A percentile compares a stretch with the other conserved stretches of the same genome.
Evolutionary conservation across 768 basidiomycete species (phyloP).

Genomic region (Exsudoporus frostii): DNA sequence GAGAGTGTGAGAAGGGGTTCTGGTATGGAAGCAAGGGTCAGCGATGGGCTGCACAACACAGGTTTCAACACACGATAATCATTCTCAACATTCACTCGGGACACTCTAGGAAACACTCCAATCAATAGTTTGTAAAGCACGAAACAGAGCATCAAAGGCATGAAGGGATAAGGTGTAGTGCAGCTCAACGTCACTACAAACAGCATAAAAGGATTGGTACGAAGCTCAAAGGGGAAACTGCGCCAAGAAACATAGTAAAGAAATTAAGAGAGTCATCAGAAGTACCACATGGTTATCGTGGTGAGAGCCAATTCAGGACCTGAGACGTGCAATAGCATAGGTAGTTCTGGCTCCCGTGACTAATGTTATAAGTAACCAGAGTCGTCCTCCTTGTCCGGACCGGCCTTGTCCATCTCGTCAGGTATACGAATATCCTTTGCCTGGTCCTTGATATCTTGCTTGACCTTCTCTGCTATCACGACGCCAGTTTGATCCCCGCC

Average conservation of each 20-base stretch:
- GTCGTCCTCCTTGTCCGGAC: conserved; percentile 32
- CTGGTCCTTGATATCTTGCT: conserved; percentile 28
- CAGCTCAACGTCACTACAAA: conserved; percentile 13
- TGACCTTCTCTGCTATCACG: conserved; percentile 51
- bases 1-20: conserved; percentile 40
- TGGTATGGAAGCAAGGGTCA: conserved; percentile 43
- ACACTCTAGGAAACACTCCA: neutral
- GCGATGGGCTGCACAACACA: conserved; percentile 17
- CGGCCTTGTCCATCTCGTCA: conserved; percentile 33
- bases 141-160: neutral
- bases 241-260: neutral
- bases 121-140: neutral
- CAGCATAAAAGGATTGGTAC: neutral
- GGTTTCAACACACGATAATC: neutral
- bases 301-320: neutral
- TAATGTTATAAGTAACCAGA: conserved; percentile 26
- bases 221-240: neutral
- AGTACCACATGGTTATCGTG: neutral
- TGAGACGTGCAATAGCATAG: neutral
- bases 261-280: neutral
- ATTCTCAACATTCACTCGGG: neutral
- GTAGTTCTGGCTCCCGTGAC: neutral
- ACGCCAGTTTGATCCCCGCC: conserved; percentile 42
- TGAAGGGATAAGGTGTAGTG: conserved; percentile 6
- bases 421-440: conserved; percentile 33